A percentile compares a stretch with the other conserved stretches of the same genome.
These are phyloP conservation scores for Dactylis glomerata DNA, from an alignment of 176 grass and related monocot species.

Conservation along the genomic window DNA sequence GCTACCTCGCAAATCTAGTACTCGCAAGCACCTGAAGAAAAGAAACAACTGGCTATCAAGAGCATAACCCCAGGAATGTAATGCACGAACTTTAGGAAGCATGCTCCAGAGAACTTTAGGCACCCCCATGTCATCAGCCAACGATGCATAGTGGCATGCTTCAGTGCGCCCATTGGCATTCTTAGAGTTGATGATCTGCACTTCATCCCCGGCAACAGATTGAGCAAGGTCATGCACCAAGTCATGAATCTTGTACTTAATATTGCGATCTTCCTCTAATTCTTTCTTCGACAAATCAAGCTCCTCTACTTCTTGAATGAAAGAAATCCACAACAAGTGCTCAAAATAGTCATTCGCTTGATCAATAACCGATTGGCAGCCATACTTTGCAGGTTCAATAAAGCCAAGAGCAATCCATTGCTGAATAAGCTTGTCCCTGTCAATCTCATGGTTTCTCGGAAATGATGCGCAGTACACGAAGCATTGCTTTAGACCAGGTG, in stretches of 20 bases:
- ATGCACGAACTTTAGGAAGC: constrained; percentile 36
- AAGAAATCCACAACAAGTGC: constrained; percentile 56
- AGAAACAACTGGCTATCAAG: constrained; percentile 9
- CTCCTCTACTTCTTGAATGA: constrained; percentile 52
- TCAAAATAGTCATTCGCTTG: constrained; percentile 49
- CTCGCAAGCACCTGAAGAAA: constrained; percentile 23
- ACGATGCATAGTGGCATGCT: constrained; percentile 36
- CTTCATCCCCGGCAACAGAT: constrained; percentile 54
- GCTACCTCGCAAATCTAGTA: constrained; percentile 49
- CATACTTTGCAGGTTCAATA: constrained; percentile 21
- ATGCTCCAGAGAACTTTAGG: not conserved
- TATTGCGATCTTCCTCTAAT: constrained; percentile 23
- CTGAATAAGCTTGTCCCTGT: constrained; percentile 54
- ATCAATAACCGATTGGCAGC: constrained; percentile 14
- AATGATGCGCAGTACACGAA: constrained; percentile 67
- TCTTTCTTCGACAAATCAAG: constrained; percentile 25
- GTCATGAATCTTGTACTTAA: constrained; percentile 59
- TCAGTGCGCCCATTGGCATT: not conserved
- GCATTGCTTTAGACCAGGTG: constrained; percentile 52
- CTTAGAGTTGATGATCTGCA: constrained; percentile 18
- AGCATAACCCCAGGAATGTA: constrained; percentile 40
- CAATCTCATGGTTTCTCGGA: constrained; percentile 48
- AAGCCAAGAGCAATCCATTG: constrained; percentile 70
- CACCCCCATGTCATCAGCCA: not conserved
- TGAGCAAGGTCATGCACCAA: constrained; percentile 67